Percentiles rank a stretch among this genome's conserved stretches.
These are phyloP conservation scores for Solanum aculeatissimum DNA, from an alignment of 305 asterid species.

Conservation along the genomic window DNA sequence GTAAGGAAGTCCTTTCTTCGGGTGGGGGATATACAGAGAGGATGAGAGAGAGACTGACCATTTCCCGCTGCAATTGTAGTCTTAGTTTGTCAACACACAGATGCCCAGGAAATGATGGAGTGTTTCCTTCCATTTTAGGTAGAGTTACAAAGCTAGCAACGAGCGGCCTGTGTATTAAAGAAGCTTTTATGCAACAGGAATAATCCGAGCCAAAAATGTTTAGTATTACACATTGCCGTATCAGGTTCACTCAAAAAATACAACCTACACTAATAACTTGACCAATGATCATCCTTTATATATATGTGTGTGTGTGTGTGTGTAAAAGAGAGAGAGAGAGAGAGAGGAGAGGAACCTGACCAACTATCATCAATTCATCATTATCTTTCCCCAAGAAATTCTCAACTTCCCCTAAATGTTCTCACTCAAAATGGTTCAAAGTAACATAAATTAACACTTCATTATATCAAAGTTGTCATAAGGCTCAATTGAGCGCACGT, in stretches of 20 bases:
- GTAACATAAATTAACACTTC: neutral
- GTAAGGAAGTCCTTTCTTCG: neutral
- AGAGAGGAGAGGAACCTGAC: neutral
- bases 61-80: conserved; percentile 37
- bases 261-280: neutral
- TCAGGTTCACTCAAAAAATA: neutral
- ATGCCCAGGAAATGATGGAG: conserved; percentile 46
- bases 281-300: neutral
- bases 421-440: neutral
- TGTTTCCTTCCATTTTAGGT: conserved; percentile 26
- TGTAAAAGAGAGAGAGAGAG: too few relatives aligned
- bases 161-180: conserved; percentile 47
- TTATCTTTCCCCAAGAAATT: neutral
- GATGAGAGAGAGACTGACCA: conserved; percentile 28
- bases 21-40: neutral
- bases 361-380: neutral
- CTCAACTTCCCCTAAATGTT: neutral
- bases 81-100: conserved; percentile 35
- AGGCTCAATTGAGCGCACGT: neutral
- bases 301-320: too few relatives aligned
- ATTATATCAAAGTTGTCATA: neutral
- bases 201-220: neutral
- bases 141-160: conserved; percentile 29
- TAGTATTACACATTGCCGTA: neutral
- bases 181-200: neutral